A percentile compares a stretch with the other conserved stretches of the same genome.
These are phyloP conservation scores for Mycena metata DNA, from an alignment of 768 basidiomycete genomes.

Conservation along the genomic window DNA sequence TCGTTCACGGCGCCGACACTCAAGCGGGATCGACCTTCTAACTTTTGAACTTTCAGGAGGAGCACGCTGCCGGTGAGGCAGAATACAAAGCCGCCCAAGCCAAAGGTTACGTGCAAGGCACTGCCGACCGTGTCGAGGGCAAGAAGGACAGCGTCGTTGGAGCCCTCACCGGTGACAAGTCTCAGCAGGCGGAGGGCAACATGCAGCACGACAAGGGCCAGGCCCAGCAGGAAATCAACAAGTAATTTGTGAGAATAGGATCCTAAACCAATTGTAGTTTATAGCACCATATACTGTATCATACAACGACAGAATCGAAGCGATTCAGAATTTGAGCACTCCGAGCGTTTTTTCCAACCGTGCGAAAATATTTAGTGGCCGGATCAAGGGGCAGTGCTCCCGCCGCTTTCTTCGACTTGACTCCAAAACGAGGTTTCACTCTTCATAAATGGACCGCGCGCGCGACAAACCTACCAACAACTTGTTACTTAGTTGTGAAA, in stretches of 20 bases:
- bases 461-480: too few species aligned
- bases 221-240: conserved; percentile 56
- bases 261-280: too few species aligned
- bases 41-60: conserved; percentile 36
- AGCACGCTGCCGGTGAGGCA: conserved; percentile 56
- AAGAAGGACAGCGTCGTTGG: conserved; percentile 54
- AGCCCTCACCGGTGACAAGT: conserved; percentile 54
- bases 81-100: conserved; percentile 51
- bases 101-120: conserved; percentile 54
- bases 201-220: conserved; percentile 63
- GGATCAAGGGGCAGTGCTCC: too few species aligned
- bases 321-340: too few species aligned
- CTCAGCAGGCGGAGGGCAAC: conserved; percentile 58
- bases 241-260: not conserved
- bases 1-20: not conserved
- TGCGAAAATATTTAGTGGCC: too few species aligned
- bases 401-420: too few species aligned
- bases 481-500: too few species aligned
- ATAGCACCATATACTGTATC: too few species aligned
- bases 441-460: too few species aligned
- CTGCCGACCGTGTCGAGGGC: conserved; percentile 51
- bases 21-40: not conserved
- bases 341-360: too few species aligned
- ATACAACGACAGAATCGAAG: too few species aligned
- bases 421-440: too few species aligned